Percentiles rank a stretch among this genome's conserved stretches.
Conservation (phyloP, 2,329 filamentous ascomycete genomes). For the Dryadomyces sulphureus region DNA sequence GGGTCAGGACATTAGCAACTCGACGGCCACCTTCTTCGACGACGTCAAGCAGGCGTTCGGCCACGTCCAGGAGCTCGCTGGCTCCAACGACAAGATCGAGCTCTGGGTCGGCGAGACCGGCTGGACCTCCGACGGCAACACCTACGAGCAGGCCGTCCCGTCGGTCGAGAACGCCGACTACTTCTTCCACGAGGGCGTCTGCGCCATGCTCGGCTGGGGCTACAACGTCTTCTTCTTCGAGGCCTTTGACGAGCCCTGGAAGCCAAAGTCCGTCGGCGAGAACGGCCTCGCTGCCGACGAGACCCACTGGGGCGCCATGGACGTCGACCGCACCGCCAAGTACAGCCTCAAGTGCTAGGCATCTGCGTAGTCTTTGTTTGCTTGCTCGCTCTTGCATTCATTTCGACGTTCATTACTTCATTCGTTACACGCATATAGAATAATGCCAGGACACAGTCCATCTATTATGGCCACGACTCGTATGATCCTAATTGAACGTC, state of each 20-base stretch:
- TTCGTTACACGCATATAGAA: too few species aligned
- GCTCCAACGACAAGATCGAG: constrained; percentile 4
- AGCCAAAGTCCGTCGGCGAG: constrained; percentile 4
- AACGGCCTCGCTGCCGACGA: constrained; percentile 6
- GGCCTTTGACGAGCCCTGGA: constrained; percentile 9
- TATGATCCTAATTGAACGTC: too few species aligned
- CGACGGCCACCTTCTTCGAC: constrained; percentile 5
- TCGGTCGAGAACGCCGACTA: constrained; percentile 2
- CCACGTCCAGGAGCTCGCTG: constrained; percentile 4
- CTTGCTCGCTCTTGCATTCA: background rate
- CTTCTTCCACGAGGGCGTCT: constrained; percentile 5
- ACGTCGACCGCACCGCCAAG: constrained; percentile 7
- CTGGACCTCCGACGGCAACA: constrained; percentile 5
- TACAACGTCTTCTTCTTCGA: constrained; percentile 9
- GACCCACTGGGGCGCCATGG: constrained; percentile 9
- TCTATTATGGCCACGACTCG: too few species aligned
- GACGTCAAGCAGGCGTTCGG: constrained; percentile 6
- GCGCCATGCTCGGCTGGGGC: constrained; percentile 7
- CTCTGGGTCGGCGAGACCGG: constrained; percentile 8
- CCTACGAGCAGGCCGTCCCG: constrained; percentile 4
- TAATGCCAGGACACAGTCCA: too few species aligned
- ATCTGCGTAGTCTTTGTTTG: background rate
- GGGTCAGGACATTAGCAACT: constrained; percentile 6
- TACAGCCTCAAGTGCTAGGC: constrained; percentile 5
- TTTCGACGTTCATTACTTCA: too few species aligned